Conservation (phyloP, 768 basidiomycete species). For the Saitozyma podzolica region DNA sequence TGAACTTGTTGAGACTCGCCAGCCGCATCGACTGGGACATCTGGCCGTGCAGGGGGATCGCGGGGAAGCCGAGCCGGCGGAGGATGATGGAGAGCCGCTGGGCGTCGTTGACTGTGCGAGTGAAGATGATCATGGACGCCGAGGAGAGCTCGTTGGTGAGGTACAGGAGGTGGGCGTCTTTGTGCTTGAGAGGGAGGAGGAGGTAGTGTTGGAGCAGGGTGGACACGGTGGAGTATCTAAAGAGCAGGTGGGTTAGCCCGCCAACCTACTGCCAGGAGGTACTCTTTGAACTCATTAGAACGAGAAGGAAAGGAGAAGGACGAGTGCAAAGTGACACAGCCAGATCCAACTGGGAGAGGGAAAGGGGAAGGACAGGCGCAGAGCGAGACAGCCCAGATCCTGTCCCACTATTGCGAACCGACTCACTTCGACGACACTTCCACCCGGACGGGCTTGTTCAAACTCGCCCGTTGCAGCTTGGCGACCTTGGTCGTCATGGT, state of each 20-base stretch:
- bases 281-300: neutral
- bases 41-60: slow-evolving; percentile 93
- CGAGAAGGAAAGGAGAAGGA: neutral
- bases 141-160: slow-evolving; percentile 83
- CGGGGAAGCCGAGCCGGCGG: slow-evolving; percentile 86
- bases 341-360: no score
- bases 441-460: slow-evolving; percentile 87
- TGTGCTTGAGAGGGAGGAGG: slow-evolving; percentile 84
- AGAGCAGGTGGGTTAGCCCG: neutral
- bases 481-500: slow-evolving; percentile 99
- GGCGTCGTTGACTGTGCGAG: slow-evolving; percentile 90
- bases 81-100: slow-evolving; percentile 85
- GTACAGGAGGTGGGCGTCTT: slow-evolving; percentile 87
- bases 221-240: slow-evolving; percentile 92
- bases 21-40: slow-evolving; percentile 89
- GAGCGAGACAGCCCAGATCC: neutral
- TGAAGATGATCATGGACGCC: slow-evolving; percentile 94
- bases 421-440: slow-evolving; percentile 90
- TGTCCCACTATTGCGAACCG: neutral
- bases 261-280: neutral
- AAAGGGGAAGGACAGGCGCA: neutral
- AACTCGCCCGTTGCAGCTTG: slow-evolving; percentile 89
- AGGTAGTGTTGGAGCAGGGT: slow-evolving; percentile 95
- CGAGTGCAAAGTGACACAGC: neutral
- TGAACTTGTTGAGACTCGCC: slow-evolving; percentile 92